These are phyloP conservation scores for Aegilops tauschii DNA, from an alignment of 176 grass and related monocot genomes.

Conservation along the genomic window DNA sequence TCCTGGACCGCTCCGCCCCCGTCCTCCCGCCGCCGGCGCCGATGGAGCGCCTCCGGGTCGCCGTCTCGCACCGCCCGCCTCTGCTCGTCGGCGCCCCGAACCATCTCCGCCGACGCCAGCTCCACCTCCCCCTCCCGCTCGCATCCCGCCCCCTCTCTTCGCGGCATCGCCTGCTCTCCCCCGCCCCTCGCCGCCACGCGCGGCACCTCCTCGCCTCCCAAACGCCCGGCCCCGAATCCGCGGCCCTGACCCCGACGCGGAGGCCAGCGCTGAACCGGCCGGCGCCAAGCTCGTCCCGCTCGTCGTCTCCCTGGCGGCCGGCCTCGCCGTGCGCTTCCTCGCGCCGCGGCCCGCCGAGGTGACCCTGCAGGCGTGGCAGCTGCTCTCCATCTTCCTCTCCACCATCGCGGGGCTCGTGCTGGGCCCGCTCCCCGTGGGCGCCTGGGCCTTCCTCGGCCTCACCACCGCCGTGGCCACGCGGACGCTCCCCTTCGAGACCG, in stretches of 20 bases:
- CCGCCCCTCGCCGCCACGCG: conserved; percentile 12
- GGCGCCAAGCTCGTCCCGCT: conserved; percentile 66
- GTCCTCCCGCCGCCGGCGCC: conserved; percentile 18
- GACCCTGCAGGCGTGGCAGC: conserved; percentile 78
- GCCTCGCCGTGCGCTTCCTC: conserved; percentile 74
- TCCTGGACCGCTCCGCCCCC: not conserved
- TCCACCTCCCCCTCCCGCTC: not conserved
- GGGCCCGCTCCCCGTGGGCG: conserved; percentile 78
- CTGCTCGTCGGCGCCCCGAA: not conserved
- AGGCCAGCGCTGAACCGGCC: not conserved
- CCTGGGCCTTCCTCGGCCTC: conserved; percentile 94
- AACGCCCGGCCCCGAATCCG: not conserved
- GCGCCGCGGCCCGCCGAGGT: conserved; percentile 57
- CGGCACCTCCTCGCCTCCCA: conserved; percentile 26
- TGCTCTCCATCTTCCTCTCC: conserved; percentile 88
- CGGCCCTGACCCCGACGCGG: not conserved
- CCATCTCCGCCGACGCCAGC: conserved; percentile 3
- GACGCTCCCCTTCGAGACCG: conserved; percentile 75
- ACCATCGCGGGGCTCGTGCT: conserved; percentile 87
- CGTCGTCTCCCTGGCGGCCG: conserved; percentile 58
- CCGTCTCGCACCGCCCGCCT: conserved; percentile 34
- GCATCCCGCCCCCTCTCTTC: conserved; percentile 13
- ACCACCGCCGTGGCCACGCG: conserved; percentile 65
- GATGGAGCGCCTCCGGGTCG: conserved; percentile 45
- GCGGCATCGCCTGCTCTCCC: conserved; percentile 7